These are phyloP conservation scores for Kwoniella bestiolae DNA, from an alignment of 768 basidiomycete species.

Conservation along the genomic window DNA sequence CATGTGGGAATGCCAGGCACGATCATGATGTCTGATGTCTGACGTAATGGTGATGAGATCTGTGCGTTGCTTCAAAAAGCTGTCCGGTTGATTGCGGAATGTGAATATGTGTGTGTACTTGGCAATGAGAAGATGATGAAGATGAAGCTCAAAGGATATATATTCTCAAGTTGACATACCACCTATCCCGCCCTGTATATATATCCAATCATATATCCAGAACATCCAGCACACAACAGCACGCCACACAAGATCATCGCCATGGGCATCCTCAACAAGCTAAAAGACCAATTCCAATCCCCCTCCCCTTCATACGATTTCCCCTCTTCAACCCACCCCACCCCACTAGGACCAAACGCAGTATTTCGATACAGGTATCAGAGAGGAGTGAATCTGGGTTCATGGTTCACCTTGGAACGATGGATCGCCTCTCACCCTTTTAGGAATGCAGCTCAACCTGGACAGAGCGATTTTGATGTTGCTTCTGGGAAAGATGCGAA, in stretches of 20 bases:
- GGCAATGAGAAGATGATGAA: not conserved
- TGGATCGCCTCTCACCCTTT: slow-evolving; percentile 70
- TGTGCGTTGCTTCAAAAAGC: not conserved
- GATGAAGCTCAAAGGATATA: no score
- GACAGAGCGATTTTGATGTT: slow-evolving; percentile 66
- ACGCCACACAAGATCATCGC: slow-evolving; percentile 38
- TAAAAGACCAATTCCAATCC: slow-evolving; percentile 44
- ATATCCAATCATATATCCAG: not conserved
- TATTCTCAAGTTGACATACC: not conserved
- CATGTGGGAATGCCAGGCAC: not conserved
- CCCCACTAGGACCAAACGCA: slow-evolving; percentile 56
- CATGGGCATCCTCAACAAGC: slow-evolving; percentile 54
- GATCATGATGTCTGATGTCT: not conserved
- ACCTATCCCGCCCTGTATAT: not conserved
- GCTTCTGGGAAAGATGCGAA: slow-evolving; percentile 64
- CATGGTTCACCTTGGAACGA: slow-evolving; percentile 71
- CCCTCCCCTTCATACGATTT: slow-evolving; percentile 16
- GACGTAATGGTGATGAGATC: not conserved
- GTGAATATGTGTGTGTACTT: not conserved
- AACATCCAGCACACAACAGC: not conserved
- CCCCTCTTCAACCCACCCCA: slow-evolving; percentile 8
- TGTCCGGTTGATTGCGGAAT: not conserved
- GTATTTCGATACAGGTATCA: slow-evolving; percentile 71
- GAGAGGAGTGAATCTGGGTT: slow-evolving; percentile 80
- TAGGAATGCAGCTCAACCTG: slow-evolving; percentile 60